phyloP scores from a whole-genome alignment of 129 eudicot genomes.

The Silybum marianum region DNA sequence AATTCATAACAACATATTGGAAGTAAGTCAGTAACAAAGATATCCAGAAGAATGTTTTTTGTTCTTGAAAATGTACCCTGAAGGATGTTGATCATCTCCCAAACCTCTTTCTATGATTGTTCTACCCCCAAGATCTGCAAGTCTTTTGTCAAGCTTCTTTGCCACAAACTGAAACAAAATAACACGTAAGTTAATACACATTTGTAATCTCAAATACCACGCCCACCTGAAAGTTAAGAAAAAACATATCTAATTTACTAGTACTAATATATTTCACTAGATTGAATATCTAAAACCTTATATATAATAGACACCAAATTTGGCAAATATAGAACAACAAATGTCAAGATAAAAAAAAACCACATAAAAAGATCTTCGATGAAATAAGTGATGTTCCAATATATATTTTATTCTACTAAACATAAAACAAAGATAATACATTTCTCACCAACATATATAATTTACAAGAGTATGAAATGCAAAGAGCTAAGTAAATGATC shows the following conservation, averaged over 20 bases:
- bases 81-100: constrained; percentile 99
- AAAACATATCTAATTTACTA: background rate
- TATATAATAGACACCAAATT: background rate
- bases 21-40: too few relatives aligned
- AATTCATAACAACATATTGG: too few relatives aligned
- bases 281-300: constrained; percentile 2
- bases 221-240: background rate
- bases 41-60: too few relatives aligned
- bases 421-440: background rate
- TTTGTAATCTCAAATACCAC: background rate
- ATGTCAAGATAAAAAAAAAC: background rate
- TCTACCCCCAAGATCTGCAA: constrained; percentile 78
- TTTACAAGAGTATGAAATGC: background rate
- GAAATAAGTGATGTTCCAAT: background rate
- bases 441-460: background rate
- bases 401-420: background rate
- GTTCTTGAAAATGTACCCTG: constrained; percentile 46
- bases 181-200: constrained; percentile 1
- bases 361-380: background rate
- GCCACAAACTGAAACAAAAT: constrained; percentile 74
- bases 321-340: background rate
- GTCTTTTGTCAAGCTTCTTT: constrained; percentile 93
- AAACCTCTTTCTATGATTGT: constrained; percentile 81
- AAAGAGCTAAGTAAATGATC: background rate
- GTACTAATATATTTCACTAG: background rate